Evolutionary conservation across 164 flowering plant species (phyloP).

Genomic region (Malania oleifera): DNA sequence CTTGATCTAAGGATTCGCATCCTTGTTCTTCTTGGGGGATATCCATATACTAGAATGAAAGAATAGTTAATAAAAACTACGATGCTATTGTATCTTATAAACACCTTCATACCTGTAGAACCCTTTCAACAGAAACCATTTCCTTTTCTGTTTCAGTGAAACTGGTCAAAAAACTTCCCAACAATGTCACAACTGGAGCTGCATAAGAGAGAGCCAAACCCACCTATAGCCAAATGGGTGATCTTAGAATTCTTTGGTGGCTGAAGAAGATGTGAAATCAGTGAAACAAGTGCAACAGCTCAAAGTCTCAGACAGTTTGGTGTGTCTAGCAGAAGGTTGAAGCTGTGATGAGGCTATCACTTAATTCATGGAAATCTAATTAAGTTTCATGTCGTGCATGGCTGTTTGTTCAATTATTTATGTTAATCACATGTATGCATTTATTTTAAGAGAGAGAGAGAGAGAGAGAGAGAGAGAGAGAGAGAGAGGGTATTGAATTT

Average conservation of each 20-base stretch:
- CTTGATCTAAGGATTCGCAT: conserved; percentile 26
- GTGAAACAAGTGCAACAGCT: too few relatives aligned
- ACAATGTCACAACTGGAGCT: conserved; percentile 76
- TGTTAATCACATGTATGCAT: too few relatives aligned
- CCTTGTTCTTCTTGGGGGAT: conserved; percentile 80
- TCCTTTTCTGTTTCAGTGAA: conserved; percentile 98
- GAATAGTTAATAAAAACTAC: too few relatives aligned
- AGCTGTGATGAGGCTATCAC: too few relatives aligned
- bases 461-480: too few relatives aligned
- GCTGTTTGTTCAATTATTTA: too few relatives aligned
- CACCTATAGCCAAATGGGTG: conserved; percentile 44
- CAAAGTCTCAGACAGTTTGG: too few relatives aligned
- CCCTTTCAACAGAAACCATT: conserved; percentile 94
- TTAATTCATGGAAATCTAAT: too few relatives aligned
- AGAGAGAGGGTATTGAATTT: too few relatives aligned
- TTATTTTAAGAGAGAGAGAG: too few relatives aligned
- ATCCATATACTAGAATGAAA: conserved; percentile 69
- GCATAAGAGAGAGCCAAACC: conserved; percentile 98
- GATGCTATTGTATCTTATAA: not conserved
- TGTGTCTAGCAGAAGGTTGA: too few relatives aligned
- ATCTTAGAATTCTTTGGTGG: not conserved
- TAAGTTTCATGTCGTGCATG: too few relatives aligned
- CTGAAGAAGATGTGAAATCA: not conserved
- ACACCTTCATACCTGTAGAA: conserved; percentile 54
- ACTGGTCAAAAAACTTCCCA: conserved; percentile 85